Evolutionary conservation across 345 rosid species (phyloP).

Genomic region (Eucalyptus regnans): DNA sequence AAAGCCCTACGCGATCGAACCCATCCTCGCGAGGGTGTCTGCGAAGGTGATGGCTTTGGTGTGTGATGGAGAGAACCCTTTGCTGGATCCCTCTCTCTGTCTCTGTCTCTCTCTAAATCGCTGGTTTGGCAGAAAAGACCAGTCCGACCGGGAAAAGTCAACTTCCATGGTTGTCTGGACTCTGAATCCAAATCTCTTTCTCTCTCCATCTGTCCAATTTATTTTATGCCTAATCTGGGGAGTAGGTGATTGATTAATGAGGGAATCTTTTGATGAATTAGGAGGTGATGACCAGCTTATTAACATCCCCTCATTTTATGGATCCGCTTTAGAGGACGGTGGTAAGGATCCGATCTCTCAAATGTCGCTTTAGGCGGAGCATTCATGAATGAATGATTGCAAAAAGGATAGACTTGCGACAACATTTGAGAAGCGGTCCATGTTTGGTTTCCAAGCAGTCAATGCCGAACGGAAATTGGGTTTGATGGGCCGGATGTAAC

Average conservation of each 20-base stretch:
- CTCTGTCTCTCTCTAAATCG: background rate
- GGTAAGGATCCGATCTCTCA: background rate
- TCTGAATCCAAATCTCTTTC: background rate
- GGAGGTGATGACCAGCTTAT: background rate
- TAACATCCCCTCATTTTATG: background rate
- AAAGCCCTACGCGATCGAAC: background rate
- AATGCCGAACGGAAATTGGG: background rate
- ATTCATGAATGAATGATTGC: background rate
- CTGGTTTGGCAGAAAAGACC: background rate
- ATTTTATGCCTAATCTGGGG: background rate
- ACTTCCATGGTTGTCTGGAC: background rate
- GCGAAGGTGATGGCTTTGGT: background rate
- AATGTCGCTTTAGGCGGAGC: accelerated
- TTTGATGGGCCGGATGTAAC: background rate
- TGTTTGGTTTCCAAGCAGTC: background rate
- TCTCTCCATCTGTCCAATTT: background rate
- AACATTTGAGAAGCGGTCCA: background rate
- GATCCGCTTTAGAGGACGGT: background rate
- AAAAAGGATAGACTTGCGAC: background rate
- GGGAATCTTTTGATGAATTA: background rate
- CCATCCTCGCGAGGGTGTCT: background rate
- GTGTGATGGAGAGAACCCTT: background rate
- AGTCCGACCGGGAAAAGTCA: background rate
- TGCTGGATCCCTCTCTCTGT: background rate
- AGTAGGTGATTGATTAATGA: background rate